Base-by-base conservation (phyloP, 2,329 filamentous ascomycete species). In the Thelonectria rubi region DNA sequence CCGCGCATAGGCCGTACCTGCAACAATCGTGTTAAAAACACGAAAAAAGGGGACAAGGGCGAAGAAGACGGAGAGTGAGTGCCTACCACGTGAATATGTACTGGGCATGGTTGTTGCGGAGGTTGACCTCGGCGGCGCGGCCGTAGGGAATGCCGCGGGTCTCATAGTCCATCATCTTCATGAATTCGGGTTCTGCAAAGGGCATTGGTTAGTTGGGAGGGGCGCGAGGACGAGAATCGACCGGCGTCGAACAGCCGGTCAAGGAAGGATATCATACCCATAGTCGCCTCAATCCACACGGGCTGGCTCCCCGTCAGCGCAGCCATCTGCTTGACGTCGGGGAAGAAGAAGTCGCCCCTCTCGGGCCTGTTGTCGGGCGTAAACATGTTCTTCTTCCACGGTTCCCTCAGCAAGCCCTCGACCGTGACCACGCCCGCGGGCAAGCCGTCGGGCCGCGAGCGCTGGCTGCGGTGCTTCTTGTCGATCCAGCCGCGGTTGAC, bases 81-180 rank as follows among this genome's bases (percentile, higher is more conserved):
- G 8, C 88, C 74, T 87, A 98, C 95, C 95, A 99, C 68, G 95
- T 99, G 77, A 97, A 95, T 69, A 99, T 99, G 78, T 99, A 99
- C 82, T 98, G 95, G 66, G 92, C 89, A 78, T 99, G 95, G 79
- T 97, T 98, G 76, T 99, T 99, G 76, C 93, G 87, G 74, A 99
- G 81, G 75, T 96, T 97, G 63, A 99, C 94, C 79, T 97, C 93
- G 5, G 95, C 86, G 7, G 92, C 81, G 74, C 94, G 86, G 14
- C 94, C 95, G 74, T 97, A 94, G 2, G 95, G 95, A 62, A 97
- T 89, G 26, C 95, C 95, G 71, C 90, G 91, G 14, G 85, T 84
- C 73, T 92, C 86, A 73, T 93, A 87, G 71, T 94, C 88, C 74
- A 93, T 89, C 65, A 89, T 84, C 68, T 87, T 86, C 70, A 97